Base-by-base conservation (phyloP, 2,329 filamentous ascomycete genomes). In the Byssothecium circinans region DNA sequence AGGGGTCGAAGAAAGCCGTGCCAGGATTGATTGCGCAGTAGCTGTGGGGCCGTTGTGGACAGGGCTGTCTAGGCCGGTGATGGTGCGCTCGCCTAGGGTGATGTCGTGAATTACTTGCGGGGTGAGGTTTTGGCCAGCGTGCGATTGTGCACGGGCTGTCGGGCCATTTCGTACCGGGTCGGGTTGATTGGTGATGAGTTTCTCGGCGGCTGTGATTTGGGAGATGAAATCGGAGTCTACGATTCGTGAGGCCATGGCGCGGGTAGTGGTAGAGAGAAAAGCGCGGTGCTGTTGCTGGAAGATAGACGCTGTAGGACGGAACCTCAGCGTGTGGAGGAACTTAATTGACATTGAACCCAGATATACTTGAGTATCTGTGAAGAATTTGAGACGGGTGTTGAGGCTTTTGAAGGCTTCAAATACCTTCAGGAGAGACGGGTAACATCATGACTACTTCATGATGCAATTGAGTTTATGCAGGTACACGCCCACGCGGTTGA, bases 81-180 rank as follows among this genome's bases (percentile, higher is more conserved):
- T 60, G n/a, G 54, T 59, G 47, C 70, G 71, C 62, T 76, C 73
- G 10, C 69, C 73, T 34, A 67, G 62, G 8, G 70, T 74, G 51
- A 76, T 75, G 48, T 74, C 71, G 48, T 70, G 67, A 1, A 75
- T 55, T 36, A 64, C 63, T 47, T 69, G 43, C 2, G 60, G 44
- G 14, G 62, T 70, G 38, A 75, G 67, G 29, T 53, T 43, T 25
- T 62, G 49, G 36, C 60, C 60, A 17, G 45, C 57, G 45, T 75
- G 73, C 33, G 64, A 65, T 55, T 76, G 73, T 0, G 73, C 73
- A 38, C 66, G 62, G 3, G 74, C 72, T 0, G 73, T 75, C 1
- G 73, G 74, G 1, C 74, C 74, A 6, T 65, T 67, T 42, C 62
- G 58, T 2, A 68, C 60, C 7, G 73, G 72, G 7, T 59, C 44